Evolutionary conservation across 192 early-diverging fungal genomes (phyloP).

Genomic region (Globomyces pollinis-pini): DNA sequence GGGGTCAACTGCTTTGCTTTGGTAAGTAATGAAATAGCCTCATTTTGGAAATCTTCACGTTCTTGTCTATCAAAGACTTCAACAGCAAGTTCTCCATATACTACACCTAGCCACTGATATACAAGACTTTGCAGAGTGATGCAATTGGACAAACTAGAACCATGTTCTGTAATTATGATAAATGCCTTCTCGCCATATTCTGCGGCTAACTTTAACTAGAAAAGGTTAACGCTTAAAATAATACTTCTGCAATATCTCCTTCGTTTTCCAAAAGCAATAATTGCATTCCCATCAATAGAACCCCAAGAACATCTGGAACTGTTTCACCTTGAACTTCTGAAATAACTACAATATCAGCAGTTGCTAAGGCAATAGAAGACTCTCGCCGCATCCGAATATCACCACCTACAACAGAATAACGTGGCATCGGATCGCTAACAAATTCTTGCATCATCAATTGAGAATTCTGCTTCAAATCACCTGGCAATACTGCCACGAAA

Average conservation of each 20-base stretch:
- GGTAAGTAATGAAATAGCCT: conserved; percentile 18
- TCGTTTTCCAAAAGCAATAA: conserved; percentile 17
- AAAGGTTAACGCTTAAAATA: not conserved
- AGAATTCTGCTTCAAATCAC: no score
- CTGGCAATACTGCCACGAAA: no score
- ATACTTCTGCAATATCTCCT: conserved; percentile 32
- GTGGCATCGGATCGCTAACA: no score
- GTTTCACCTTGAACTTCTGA: conserved; percentile 30
- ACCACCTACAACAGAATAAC: not conserved
- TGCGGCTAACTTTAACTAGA: conserved; percentile 25
- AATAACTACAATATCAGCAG: conserved; percentile 15
- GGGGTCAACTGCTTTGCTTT: conserved; percentile 11
- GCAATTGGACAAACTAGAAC: conserved; percentile 10
- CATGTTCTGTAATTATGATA: conserved; percentile 25
- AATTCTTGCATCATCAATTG: no score
- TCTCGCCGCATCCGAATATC: not conserved
- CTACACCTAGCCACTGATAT: conserved; percentile 30
- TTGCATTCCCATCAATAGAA: conserved; percentile 29
- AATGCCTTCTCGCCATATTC: conserved; percentile 36
- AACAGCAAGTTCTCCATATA: conserved; percentile 33
- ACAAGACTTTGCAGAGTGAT: conserved; percentile 6
- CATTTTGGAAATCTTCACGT: conserved; percentile 18
- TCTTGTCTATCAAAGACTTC: conserved; percentile 26
- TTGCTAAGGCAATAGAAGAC: not conserved
- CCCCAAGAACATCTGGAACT: conserved; percentile 36